phyloP scores from a whole-genome alignment of 192 early-diverging fungal genomes.

The Entomortierella lignicola region DNA sequence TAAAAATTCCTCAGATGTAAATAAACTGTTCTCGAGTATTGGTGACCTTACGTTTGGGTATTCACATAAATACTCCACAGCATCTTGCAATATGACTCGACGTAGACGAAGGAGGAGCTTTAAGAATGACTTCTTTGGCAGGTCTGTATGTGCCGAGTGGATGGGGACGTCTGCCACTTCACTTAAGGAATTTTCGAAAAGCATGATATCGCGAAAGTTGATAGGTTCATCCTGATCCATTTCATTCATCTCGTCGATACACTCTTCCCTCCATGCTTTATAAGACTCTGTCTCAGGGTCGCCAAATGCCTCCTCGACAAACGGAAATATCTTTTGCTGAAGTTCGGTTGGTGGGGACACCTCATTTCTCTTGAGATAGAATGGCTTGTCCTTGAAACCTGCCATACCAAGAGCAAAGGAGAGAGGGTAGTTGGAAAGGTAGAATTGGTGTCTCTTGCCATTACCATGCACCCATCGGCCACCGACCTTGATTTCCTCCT shows the following conservation, averaged over 20 bases:
- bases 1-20: too few species aligned
- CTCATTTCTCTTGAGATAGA: conserved; percentile 6
- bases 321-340: conserved; percentile 13
- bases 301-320: conserved; percentile 1
- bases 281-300: not conserved
- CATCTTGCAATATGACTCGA: conserved; percentile 5
- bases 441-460: not conserved
- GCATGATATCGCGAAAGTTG: not conserved
- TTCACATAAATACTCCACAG: not conserved
- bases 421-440: not conserved
- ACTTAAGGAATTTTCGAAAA: too few species aligned
- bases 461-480: not conserved
- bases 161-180: too few species aligned
- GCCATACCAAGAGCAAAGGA: conserved; percentile 3
- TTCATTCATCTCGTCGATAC: conserved; percentile 6
- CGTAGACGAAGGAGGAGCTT: conserved; percentile 6
- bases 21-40: too few species aligned
- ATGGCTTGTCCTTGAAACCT: not conserved
- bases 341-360: not conserved
- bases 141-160: not conserved
- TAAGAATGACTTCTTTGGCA: not conserved
- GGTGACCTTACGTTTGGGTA: not conserved
- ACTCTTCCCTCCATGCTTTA: not conserved
- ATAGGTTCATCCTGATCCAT: not conserved
- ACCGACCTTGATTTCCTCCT: not conserved